Percentiles rank a stretch among this genome's conserved stretches.
phyloP scores from a whole-genome alignment of 768 basidiomycete species.

The Leccinum longicurvipes region DNA sequence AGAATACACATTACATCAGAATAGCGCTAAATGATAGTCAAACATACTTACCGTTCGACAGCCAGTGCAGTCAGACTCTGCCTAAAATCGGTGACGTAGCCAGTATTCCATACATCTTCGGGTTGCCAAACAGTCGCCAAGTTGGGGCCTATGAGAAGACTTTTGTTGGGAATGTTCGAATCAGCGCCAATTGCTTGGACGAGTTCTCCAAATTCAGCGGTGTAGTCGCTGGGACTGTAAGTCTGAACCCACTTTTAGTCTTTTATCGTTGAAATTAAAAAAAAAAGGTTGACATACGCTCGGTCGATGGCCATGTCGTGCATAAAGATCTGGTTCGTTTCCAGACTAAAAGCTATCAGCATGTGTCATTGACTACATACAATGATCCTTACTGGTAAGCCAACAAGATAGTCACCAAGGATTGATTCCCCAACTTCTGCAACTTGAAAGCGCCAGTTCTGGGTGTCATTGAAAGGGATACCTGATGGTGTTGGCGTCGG shows the following conservation, averaged over 20 bases:
- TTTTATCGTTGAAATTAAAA: too few relatives aligned
- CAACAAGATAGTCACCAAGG: constrained; percentile 63
- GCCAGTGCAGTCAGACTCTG: constrained; percentile 42
- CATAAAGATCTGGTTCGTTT: constrained; percentile 79
- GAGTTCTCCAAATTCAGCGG: constrained; percentile 48
- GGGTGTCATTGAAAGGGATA: constrained; percentile 65
- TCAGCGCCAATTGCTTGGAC: constrained; percentile 42
- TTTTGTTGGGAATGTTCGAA: constrained; percentile 36
- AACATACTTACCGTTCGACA: constrained; percentile 55
- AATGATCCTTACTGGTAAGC: constrained; percentile 34
- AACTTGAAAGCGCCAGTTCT: constrained; percentile 48
- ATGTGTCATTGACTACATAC: background rate
- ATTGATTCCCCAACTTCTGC: constrained; percentile 58
- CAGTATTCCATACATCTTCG: constrained; percentile 50
- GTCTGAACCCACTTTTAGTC: constrained; percentile 6
- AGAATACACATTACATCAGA: constrained; percentile 10
- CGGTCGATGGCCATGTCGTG: constrained; percentile 37
- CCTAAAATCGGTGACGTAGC: constrained; percentile 44
- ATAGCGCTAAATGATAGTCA: background rate
- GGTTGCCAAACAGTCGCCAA: constrained; percentile 55
- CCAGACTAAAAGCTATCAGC: constrained; percentile 44
- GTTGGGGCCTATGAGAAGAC: constrained; percentile 61
- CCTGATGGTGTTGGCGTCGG: constrained; percentile 23
- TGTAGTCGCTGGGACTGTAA: constrained; percentile 41
- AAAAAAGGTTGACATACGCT: background rate